A percentile compares a stretch with the other conserved stretches of the same genome.
These are phyloP conservation scores for Raphanus hybrid DNA, from an alignment of 441 rosid genomes.

Conservation along the genomic window DNA sequence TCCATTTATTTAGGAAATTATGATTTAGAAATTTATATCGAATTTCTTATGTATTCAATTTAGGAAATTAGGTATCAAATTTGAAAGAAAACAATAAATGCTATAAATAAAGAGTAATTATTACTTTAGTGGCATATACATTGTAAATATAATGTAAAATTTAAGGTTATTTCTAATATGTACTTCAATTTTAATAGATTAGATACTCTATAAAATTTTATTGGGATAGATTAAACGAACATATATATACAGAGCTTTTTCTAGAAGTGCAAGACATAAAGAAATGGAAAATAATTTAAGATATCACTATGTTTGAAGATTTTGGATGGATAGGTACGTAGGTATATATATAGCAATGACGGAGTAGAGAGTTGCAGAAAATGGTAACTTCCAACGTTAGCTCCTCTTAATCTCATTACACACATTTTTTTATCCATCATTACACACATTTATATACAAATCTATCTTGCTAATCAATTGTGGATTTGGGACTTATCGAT, in stretches of 20 bases:
- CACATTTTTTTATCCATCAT: background rate
- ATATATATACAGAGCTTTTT: background rate
- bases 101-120: too few species aligned
- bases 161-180: too few species aligned
- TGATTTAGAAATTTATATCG: too few species aligned
- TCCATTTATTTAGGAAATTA: too few species aligned
- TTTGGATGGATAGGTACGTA: too few species aligned
- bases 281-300: background rate
- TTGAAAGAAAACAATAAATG: too few species aligned
- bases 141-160: too few species aligned
- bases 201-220: background rate
- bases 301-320: background rate
- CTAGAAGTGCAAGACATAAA: background rate
- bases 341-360: background rate
- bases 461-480: background rate
- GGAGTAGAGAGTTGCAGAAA: background rate
- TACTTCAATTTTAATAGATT: too few species aligned
- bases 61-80: too few species aligned
- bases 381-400: background rate
- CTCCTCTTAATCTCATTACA: background rate
- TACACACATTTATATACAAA: background rate
- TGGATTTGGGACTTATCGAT: background rate
- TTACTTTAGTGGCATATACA: too few species aligned
- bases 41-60: too few species aligned
- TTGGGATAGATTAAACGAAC: background rate